Evolutionary conservation across 23 red algal species (phyloP).

Genomic region (Chondrus crispus): DNA sequence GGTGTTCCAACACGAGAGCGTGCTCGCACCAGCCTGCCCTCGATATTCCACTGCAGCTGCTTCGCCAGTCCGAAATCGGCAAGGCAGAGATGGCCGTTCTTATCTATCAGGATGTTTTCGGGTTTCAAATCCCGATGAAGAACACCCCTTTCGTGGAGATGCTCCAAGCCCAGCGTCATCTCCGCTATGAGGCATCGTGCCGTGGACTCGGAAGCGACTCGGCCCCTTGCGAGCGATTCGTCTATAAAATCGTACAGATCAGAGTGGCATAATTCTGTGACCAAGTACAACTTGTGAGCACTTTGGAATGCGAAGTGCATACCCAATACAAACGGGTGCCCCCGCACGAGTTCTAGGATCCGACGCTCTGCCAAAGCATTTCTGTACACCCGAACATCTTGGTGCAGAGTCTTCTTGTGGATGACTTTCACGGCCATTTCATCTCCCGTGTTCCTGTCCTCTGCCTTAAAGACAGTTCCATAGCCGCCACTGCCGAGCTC

Average conservation of each 20-base stretch:
- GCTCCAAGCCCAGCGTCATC: conserved; percentile 53
- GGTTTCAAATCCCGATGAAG: conserved; percentile 76
- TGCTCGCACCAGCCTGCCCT: too few relatives aligned
- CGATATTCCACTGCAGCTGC: neutral
- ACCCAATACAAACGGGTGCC: conserved; percentile 54
- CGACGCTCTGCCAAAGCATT: conserved; percentile 11
- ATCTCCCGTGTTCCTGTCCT: neutral
- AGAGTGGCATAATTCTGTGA: conserved; percentile 45
- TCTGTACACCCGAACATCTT: too few relatives aligned
- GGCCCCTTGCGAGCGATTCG: neutral
- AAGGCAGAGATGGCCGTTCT: conserved; percentile 48
- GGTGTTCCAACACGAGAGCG: too few relatives aligned
- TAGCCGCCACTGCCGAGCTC: neutral
- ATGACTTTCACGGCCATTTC: conserved; percentile 20
- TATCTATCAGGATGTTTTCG: conserved; percentile 60
- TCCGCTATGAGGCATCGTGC: conserved; percentile 40
- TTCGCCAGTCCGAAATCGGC: conserved; percentile 68
- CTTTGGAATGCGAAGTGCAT: conserved; percentile 66
- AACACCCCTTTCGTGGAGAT: conserved; percentile 35
- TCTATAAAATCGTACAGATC: neutral
- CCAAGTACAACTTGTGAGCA: conserved; percentile 39
- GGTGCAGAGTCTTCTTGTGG: too few relatives aligned
- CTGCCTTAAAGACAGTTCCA: neutral
- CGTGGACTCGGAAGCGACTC: neutral
- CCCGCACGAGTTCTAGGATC: neutral